A percentile compares a stretch with the other conserved stretches of the same genome.
Evolutionary conservation across 257 asterid genomes (phyloP).

Genomic region (Plantago elongata): DNA sequence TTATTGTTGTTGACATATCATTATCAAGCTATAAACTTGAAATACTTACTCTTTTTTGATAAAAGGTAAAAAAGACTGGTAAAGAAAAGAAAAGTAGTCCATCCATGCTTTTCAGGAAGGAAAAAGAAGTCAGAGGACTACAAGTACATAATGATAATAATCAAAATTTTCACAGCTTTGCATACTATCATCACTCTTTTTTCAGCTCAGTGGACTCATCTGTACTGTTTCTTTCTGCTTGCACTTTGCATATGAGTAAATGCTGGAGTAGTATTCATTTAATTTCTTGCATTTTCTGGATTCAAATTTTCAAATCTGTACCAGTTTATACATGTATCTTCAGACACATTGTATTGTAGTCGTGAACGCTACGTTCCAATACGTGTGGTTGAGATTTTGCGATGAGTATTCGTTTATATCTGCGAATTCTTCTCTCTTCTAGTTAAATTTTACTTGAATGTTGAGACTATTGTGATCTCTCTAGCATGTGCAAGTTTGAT

Average conservation of each 20-base stretch:
- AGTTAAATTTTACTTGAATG: too few relatives aligned
- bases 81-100: conserved; percentile 16
- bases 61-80: conserved; percentile 7
- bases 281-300: background rate
- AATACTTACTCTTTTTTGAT: conserved; percentile 7
- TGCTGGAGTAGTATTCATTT: background rate
- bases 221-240: conserved; percentile 12
- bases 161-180: conserved; percentile 9
- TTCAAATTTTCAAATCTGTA: background rate
- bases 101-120: conserved; percentile 18
- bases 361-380: too few relatives aligned
- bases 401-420: too few relatives aligned
- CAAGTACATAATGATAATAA: conserved; percentile 9
- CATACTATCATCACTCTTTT: conserved; percentile 4
- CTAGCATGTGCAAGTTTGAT: too few relatives aligned
- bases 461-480: too few relatives aligned
- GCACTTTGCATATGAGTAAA: background rate
- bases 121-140: conserved; percentile 23
- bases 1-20: background rate
- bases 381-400: too few relatives aligned
- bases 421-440: too few relatives aligned
- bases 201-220: conserved; percentile 17
- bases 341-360: too few relatives aligned
- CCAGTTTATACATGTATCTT: too few relatives aligned
- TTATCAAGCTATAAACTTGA: background rate